phyloP scores from a whole-genome alignment of 78 protist species.

The Creolimax fragrantissima region DNA sequence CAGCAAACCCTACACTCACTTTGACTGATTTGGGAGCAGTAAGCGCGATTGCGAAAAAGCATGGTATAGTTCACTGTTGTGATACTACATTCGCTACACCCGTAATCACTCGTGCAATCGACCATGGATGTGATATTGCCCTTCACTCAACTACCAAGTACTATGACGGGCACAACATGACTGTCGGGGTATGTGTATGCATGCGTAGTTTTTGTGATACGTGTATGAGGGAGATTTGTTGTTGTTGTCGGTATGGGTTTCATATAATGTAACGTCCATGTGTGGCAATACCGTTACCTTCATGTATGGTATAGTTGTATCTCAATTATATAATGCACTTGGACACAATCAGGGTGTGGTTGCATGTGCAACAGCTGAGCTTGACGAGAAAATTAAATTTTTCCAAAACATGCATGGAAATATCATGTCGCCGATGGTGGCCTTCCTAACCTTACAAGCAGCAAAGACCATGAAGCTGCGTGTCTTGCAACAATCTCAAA shows the following conservation, averaged over 20 bases:
- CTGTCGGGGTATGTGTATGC: neutral
- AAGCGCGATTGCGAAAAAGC: neutral
- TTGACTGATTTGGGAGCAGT: slow-evolving; percentile 31
- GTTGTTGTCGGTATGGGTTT: too few relatives aligned
- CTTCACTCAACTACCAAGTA: slow-evolving; percentile 58
- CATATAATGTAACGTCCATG: neutral
- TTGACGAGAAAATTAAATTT: neutral
- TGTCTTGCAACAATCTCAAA: neutral
- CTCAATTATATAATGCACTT: neutral
- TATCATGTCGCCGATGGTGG: neutral
- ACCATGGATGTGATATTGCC: slow-evolving; percentile 61
- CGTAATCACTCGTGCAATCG: slow-evolving; percentile 31
- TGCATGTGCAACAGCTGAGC: neutral
- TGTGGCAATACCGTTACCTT: neutral
- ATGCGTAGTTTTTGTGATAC: neutral
- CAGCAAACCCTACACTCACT: slow-evolving; percentile 50
- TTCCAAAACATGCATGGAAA: neutral
- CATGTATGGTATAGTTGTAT: neutral
- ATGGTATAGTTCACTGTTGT: neutral
- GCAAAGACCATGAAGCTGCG: neutral
- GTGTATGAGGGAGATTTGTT: too few relatives aligned
- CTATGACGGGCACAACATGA: slow-evolving; percentile 47
- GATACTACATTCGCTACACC: slow-evolving; percentile 46
- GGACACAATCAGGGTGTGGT: neutral
- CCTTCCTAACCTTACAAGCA: neutral